Evolutionary conservation across 805 yeast species (phyloP).

Genomic region (Yarrowia sp.): DNA sequence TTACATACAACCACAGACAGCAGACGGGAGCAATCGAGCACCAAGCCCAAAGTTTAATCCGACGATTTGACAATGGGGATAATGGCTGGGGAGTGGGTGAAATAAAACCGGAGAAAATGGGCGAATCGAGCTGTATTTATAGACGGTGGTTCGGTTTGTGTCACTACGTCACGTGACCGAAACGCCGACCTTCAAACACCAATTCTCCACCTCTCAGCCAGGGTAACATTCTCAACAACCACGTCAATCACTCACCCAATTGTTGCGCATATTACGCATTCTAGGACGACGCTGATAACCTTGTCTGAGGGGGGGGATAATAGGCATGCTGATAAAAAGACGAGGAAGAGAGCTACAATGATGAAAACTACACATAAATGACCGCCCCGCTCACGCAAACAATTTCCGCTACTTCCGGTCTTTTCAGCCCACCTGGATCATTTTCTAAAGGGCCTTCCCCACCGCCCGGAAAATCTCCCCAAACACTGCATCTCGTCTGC

Average conservation of each 20-base stretch:
- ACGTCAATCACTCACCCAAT: conserved; percentile 21
- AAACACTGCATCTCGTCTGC: conserved; percentile 4
- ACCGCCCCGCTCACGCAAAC: background rate
- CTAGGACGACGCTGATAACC: conserved; percentile 28
- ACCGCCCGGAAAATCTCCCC: conserved; percentile 20
- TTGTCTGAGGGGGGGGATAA: background rate
- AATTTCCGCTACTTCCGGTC: background rate
- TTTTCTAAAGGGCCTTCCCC: no score
- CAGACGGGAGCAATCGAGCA: conserved; percentile 29
- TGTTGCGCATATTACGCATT: conserved; percentile 11
- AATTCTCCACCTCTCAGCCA: no score
- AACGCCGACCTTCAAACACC: no score
- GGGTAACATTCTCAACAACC: background rate
- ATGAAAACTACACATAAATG: no score
- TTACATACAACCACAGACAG: background rate
- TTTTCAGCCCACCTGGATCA: background rate
- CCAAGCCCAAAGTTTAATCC: conserved; percentile 1
- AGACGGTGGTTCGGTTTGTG: no score
- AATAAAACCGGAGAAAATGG: no score
- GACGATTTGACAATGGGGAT: no score
- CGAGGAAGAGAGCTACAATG: no score
- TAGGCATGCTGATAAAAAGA: no score
- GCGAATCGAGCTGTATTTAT: no score
- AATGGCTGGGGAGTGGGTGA: no score
- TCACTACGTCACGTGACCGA: no score